Evolutionary conservation across 2,329 filamentous ascomycete genomes (phyloP).

Genomic region (Calonectria montana): DNA sequence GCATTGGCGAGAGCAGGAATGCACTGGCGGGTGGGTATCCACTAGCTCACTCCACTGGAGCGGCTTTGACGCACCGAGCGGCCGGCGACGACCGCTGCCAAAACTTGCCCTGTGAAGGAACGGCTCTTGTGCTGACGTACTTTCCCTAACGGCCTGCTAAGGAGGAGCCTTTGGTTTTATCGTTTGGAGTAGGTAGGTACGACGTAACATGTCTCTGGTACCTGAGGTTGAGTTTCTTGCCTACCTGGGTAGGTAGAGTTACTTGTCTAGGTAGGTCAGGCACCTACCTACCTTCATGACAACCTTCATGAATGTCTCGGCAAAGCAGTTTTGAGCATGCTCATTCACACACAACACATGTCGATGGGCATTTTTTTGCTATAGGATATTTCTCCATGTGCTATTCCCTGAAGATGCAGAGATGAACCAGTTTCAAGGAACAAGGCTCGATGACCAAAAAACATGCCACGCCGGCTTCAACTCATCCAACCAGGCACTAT

Average conservation of each 20-base stretch:
- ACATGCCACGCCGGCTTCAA: conserved; percentile 21
- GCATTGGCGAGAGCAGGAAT: conserved; percentile 34
- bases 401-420: not conserved
- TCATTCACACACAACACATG: not conserved
- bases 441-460: conserved; percentile 21
- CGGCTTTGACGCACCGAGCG: conserved; percentile 23
- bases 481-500: conserved; percentile 32
- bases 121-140: not conserved
- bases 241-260: no score
- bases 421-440: conserved; percentile 4
- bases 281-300: no score
- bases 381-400: not conserved
- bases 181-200: not conserved
- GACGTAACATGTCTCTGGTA: not conserved
- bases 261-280: no score
- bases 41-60: conserved; percentile 30
- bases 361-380: not conserved
- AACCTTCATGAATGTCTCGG: not conserved
- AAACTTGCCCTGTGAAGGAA: not conserved
- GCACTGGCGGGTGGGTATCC: conserved; percentile 31
- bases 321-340: not conserved
- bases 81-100: conserved; percentile 33
- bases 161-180: not conserved
- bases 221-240: not conserved
- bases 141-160: not conserved